These are phyloP conservation scores for Dichotomocladium elegans DNA, from an alignment of 371 early-diverging fungal genomes.

Conservation along the genomic window DNA sequence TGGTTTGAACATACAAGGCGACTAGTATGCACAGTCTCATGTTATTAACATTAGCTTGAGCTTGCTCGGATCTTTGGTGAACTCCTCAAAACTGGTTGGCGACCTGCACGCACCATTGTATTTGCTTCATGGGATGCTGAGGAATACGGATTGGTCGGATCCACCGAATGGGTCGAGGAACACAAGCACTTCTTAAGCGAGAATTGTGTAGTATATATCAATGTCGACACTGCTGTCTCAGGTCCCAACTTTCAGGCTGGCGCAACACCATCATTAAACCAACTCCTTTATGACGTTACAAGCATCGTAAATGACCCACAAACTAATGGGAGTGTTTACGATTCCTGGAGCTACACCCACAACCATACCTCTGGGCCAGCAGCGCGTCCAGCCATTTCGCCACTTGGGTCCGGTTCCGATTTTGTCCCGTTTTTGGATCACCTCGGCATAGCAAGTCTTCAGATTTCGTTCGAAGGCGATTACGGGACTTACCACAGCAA, in stretches of 20 bases:
- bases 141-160: conserved; percentile 34
- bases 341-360: conserved; percentile 14
- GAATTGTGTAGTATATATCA: conserved; percentile 51
- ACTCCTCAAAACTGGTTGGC: conserved; percentile 53
- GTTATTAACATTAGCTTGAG: conserved; percentile 28
- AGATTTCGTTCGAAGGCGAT: conserved; percentile 45
- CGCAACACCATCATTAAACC: conserved; percentile 44
- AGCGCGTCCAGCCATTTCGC: conserved; percentile 13
- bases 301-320: conserved; percentile 34
- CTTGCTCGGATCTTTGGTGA: conserved; percentile 45
- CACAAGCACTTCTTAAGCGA: conserved; percentile 47
- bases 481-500: conserved; percentile 59
- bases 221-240: conserved; percentile 44
- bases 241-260: conserved; percentile 40
- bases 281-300: conserved; percentile 42
- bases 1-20: background rate
- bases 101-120: conserved; percentile 53
- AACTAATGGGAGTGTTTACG: conserved; percentile 14
- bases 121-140: conserved; percentile 66
- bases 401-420: conserved; percentile 54
- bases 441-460: conserved; percentile 57
- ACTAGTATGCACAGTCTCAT: background rate
- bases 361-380: conserved; percentile 5
- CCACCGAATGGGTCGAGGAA: conserved; percentile 64
- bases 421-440: conserved; percentile 59